These are phyloP conservation scores for Eutypella sp. DNA, from an alignment of 2,329 filamentous ascomycete species.

Conservation along the genomic window DNA sequence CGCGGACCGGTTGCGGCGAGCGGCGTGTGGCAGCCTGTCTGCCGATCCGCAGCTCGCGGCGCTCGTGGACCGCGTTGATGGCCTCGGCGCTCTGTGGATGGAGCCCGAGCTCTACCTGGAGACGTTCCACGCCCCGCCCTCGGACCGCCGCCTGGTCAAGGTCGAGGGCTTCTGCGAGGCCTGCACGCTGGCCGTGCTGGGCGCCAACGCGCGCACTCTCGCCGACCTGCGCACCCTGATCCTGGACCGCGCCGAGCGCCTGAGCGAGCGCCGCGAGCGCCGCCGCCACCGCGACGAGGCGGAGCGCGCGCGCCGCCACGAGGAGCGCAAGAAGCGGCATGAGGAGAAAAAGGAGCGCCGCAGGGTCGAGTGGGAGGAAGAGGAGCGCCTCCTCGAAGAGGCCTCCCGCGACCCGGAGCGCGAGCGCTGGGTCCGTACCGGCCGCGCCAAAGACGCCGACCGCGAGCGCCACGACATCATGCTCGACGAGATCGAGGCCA, in stretches of 20 bases:
- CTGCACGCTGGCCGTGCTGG: slow-evolving; percentile 46
- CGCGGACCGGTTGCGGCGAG: slow-evolving; percentile 21
- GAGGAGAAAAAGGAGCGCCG: neutral
- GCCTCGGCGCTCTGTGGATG: slow-evolving; percentile 36
- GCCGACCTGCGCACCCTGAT: slow-evolving; percentile 41
- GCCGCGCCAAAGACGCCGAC: neutral
- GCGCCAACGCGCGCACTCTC: slow-evolving; percentile 36
- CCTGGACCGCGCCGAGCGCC: slow-evolving; percentile 30
- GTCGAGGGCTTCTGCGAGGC: slow-evolving; percentile 43
- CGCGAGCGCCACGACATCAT: neutral
- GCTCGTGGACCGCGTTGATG: slow-evolving; percentile 28
- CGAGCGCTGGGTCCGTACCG: neutral
- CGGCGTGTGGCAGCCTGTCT: neutral
- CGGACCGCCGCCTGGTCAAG: slow-evolving; percentile 22
- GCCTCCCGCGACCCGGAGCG: neutral
- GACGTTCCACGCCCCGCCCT: slow-evolving; percentile 27
- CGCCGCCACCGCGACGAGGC: neutral
- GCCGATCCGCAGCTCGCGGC: slow-evolving; percentile 15
- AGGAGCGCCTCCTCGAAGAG: neutral
- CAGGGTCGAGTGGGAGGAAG: neutral
- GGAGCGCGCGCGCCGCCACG: neutral
- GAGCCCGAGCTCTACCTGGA: slow-evolving; percentile 28
- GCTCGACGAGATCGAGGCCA: neutral
- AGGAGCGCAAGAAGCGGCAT: neutral
- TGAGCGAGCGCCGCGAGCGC: neutral